Evolutionary conservation across 2,329 filamentous ascomycete species (phyloP).

Genomic region (Metarhizium humberi): DNA sequence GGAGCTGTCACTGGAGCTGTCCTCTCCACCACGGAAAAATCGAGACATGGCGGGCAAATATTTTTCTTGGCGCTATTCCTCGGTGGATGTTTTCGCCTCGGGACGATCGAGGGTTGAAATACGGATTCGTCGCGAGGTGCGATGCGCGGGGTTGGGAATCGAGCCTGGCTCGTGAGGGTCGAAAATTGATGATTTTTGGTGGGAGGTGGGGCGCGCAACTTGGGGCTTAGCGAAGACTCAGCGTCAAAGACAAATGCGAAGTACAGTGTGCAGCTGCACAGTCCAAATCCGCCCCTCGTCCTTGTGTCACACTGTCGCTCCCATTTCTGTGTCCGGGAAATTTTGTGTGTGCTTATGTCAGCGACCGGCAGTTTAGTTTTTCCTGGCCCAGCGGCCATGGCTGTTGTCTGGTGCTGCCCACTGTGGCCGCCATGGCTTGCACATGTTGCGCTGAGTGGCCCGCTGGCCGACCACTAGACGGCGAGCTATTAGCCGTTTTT

Average conservation of each 20-base stretch:
- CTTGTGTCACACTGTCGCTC: background rate
- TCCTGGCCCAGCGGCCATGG: background rate
- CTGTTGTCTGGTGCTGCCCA: background rate
- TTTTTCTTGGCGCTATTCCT: conserved; percentile 8
- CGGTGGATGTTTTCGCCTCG: conserved; percentile 4
- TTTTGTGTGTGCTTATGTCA: conserved; percentile 8
- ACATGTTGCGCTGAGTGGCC: background rate
- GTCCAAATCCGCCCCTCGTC: background rate
- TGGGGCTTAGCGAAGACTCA: conserved; percentile 26
- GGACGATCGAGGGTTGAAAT: conserved; percentile 9
- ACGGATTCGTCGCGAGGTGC: conserved; percentile 15
- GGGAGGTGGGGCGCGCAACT: conserved; percentile 29
- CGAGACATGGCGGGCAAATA: conserved; percentile 66
- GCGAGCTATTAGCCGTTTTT: background rate
- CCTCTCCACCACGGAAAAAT: conserved; percentile 87
- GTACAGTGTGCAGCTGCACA: background rate
- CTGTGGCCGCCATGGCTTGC: background rate
- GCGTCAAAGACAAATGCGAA: background rate
- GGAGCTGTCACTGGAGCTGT: conserved; percentile 92
- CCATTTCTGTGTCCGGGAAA: background rate
- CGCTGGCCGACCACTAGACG: background rate
- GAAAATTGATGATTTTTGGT: conserved; percentile 34
- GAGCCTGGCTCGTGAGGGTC: conserved; percentile 17
- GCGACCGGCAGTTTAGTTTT: conserved; percentile 1
- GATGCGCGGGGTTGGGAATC: conserved; percentile 27